A percentile compares a stretch with the other conserved stretches of the same genome.
Conservation (phyloP, 345 rosid species). For the Gossypium ekmanianum region DNA sequence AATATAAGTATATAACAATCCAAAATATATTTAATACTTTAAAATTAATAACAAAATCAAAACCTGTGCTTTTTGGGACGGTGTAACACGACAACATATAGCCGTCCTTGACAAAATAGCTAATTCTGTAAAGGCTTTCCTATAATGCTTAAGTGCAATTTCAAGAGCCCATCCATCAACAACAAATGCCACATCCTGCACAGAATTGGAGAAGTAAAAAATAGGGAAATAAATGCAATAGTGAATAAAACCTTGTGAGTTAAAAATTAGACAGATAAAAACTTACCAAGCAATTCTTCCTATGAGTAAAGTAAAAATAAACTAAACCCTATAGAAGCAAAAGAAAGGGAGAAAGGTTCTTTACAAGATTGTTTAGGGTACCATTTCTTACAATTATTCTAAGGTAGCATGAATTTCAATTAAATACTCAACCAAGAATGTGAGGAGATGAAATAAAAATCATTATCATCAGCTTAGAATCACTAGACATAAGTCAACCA, state of each 20-base stretch:
- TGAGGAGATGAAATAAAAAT: not conserved
- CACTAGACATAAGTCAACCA: not conserved
- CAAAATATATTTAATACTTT: constrained; percentile 2
- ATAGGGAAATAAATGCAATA: not conserved
- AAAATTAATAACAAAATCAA: not conserved
- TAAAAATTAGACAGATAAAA: not conserved
- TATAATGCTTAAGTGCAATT: constrained; percentile 76
- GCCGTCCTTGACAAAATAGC: constrained; percentile 97
- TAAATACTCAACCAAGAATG: not conserved
- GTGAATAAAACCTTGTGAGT: not conserved
- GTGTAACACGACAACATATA: constrained; percentile 96
- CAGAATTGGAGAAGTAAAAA: constrained; percentile 9
- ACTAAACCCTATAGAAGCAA: not conserved
- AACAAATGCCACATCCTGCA: constrained; percentile 92
- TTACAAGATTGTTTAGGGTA: not conserved
- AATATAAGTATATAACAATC: not conserved
- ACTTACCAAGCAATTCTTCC: not conserved
- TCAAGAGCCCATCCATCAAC: constrained; percentile 99
- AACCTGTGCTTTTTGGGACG: constrained; percentile 99
- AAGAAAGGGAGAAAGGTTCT: not conserved
- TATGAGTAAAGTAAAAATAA: not conserved
- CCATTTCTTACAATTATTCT: not conserved
- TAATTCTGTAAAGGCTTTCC: constrained; percentile 83
- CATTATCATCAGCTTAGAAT: not conserved
- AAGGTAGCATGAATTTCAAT: not conserved